phyloP scores from a whole-genome alignment of 805 yeast species.

The Kuraishia molischiana region DNA sequence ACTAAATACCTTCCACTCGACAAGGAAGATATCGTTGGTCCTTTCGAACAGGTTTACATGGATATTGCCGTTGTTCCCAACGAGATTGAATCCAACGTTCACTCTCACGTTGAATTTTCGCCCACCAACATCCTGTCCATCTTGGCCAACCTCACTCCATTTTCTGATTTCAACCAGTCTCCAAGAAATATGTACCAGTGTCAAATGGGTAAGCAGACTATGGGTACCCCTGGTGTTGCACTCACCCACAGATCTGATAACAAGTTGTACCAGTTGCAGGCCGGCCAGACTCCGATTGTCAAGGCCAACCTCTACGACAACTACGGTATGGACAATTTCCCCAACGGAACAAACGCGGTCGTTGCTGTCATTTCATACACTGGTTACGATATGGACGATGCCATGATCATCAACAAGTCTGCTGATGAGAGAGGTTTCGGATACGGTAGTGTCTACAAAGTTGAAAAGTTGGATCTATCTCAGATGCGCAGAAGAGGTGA shows the following conservation, averaged over 20 bases:
- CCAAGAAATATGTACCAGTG: conserved; percentile 99
- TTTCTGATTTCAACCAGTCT: conserved; percentile 96
- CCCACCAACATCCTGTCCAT: conserved; percentile 94
- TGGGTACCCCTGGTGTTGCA: conserved; percentile 99
- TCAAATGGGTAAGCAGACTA: conserved; percentile 99
- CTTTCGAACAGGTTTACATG: conserved; percentile 97
- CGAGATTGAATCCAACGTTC: conserved; percentile 74
- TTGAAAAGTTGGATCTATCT: conserved; percentile 80
- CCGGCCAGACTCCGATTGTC: conserved; percentile 96
- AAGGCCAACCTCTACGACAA: conserved; percentile 90
- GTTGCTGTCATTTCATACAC: conserved; percentile 98
- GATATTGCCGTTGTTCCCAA: conserved; percentile 90
- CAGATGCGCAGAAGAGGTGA: conserved; percentile 81
- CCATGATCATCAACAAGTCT: conserved; percentile 95
- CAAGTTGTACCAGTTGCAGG: conserved; percentile 83
- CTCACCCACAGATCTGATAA: conserved; percentile 87
- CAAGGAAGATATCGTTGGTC: conserved; percentile 84
- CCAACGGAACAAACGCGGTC: conserved; percentile 96
- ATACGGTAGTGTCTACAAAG: conserved; percentile 93
- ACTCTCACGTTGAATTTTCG: conserved; percentile 87
- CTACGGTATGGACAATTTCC: conserved; percentile 97
- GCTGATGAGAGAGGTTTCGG: conserved; percentile 98
- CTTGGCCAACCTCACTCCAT: conserved; percentile 94
- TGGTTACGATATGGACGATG: conserved; percentile 99
- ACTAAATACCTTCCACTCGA: conserved; percentile 83